phyloP scores from a whole-genome alignment of 345 rosid genomes.

The Noccaea bulbosa region DNA sequence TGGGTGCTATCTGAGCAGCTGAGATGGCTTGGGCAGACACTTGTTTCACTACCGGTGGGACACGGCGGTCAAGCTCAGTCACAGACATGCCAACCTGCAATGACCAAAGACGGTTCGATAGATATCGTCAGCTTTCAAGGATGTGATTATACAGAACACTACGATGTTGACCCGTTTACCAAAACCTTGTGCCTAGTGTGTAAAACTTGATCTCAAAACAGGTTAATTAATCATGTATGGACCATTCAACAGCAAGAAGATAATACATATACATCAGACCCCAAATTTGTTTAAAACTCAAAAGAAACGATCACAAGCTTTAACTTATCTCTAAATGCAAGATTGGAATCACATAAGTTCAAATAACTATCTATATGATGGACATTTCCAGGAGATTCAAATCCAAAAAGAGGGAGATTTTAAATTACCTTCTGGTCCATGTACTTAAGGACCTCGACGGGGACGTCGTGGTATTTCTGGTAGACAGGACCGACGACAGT shows the following conservation, averaged over 20 bases:
- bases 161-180: neutral
- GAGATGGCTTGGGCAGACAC: slow-evolving; percentile 73
- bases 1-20: slow-evolving; percentile 74
- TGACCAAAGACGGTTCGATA: neutral
- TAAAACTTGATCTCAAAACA: neutral
- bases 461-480: slow-evolving; percentile 67
- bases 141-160: neutral
- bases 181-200: neutral
- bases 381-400: neutral
- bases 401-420: neutral
- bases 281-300: neutral
- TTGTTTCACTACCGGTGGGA: slow-evolving; percentile 73
- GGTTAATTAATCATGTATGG: neutral
- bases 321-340: neutral
- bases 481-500: slow-evolving; percentile 79
- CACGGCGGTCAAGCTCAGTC: slow-evolving; percentile 59
- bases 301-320: neutral
- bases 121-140: neutral
- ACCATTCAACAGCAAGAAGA: neutral
- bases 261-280: neutral
- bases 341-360: neutral
- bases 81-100: slow-evolving; percentile 79
- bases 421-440: slow-evolving; percentile 75
- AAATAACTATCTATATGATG: neutral
- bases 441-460: slow-evolving; percentile 65